These are phyloP conservation scores for Mycena filopes DNA, from an alignment of 768 basidiomycete species.

Conservation along the genomic window DNA sequence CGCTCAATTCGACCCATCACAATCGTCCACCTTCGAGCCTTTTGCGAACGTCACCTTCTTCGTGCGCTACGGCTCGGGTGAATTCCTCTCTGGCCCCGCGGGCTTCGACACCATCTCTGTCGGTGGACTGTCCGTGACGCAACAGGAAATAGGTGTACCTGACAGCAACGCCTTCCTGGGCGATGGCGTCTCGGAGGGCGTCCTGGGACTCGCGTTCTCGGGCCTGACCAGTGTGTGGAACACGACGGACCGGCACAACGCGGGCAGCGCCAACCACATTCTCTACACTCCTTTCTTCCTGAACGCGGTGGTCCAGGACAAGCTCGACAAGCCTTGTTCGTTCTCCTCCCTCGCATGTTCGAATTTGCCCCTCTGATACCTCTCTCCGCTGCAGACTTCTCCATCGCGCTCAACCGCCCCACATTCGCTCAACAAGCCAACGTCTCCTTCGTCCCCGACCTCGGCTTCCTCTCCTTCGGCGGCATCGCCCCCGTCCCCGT, in stretches of 20 bases:
- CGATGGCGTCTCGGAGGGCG: constrained; percentile 16
- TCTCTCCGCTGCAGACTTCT: too few relatives aligned
- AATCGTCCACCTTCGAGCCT: constrained; percentile 27
- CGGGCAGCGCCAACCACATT: constrained; percentile 11
- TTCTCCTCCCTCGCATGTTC: neutral
- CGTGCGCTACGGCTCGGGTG: constrained; percentile 32
- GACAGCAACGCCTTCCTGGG: constrained; percentile 20
- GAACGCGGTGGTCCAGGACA: constrained; percentile 28
- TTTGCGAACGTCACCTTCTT: constrained; percentile 30
- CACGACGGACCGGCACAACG: constrained; percentile 14
- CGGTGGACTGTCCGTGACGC: constrained; percentile 28
- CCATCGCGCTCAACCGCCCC: constrained; percentile 34
- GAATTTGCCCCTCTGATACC: too few relatives aligned
- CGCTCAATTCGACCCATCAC: constrained; percentile 26
- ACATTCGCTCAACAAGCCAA: constrained; percentile 11
- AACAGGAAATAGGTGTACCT: constrained; percentile 33
- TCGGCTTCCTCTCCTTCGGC: constrained; percentile 36
- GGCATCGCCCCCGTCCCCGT: constrained; percentile 35
- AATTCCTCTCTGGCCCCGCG: constrained; percentile 27
- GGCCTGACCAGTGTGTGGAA: constrained; percentile 33
- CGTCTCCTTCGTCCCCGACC: constrained; percentile 19
- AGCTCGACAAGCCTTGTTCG: constrained; percentile 29
- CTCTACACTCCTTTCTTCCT: constrained; percentile 35
- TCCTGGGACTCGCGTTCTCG: constrained; percentile 32
- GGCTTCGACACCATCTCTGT: constrained; percentile 35